These are phyloP conservation scores for Talaromyces sp. DNA, from an alignment of 2,329 filamentous ascomycete genomes.

Conservation along the genomic window DNA sequence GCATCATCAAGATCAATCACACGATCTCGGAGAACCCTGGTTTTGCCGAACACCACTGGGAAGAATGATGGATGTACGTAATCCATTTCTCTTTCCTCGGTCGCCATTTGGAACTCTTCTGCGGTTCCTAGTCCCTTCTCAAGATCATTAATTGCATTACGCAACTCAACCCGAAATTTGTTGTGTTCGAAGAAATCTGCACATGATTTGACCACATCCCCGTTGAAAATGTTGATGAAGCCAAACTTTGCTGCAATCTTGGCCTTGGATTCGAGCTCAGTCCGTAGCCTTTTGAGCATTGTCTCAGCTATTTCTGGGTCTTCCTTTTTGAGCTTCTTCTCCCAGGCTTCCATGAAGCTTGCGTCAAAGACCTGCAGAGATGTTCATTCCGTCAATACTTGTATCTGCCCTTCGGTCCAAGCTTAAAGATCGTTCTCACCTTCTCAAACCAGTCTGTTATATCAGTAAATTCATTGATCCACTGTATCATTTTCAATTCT, in stretches of 20 bases:
- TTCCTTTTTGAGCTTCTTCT: slow-evolving; percentile 22
- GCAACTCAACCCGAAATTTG: slow-evolving; percentile 40
- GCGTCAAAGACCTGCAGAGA: slow-evolving; percentile 29
- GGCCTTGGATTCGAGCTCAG: slow-evolving; percentile 50
- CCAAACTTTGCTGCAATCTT: slow-evolving; percentile 40
- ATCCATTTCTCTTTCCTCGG: slow-evolving; percentile 49
- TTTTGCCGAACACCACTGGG: slow-evolving; percentile 44
- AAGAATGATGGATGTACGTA: slow-evolving; percentile 61
- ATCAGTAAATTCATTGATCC: slow-evolving; percentile 41
- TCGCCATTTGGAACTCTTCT: slow-evolving; percentile 50
- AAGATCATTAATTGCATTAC: slow-evolving; percentile 42
- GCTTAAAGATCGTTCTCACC: slow-evolving; percentile 14
- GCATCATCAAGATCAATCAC: slow-evolving; percentile 25
- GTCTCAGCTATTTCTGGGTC: slow-evolving; percentile 28
- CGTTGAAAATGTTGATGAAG: slow-evolving; percentile 45
- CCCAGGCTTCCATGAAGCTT: slow-evolving; percentile 28
- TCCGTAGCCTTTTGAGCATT: slow-evolving; percentile 38
- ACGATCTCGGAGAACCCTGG: slow-evolving; percentile 25
- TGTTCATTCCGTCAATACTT: not conserved
- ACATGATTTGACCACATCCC: slow-evolving; percentile 44
- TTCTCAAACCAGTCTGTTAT: slow-evolving; percentile 38
- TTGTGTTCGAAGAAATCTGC: slow-evolving; percentile 46
- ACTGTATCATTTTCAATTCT: slow-evolving; percentile 35
- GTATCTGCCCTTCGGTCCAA: too few species aligned
- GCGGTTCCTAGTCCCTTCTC: slow-evolving; percentile 47